Base-by-base conservation (phyloP, 1,284 basidiomycete species). In the Blastosporella zonata region DNA sequence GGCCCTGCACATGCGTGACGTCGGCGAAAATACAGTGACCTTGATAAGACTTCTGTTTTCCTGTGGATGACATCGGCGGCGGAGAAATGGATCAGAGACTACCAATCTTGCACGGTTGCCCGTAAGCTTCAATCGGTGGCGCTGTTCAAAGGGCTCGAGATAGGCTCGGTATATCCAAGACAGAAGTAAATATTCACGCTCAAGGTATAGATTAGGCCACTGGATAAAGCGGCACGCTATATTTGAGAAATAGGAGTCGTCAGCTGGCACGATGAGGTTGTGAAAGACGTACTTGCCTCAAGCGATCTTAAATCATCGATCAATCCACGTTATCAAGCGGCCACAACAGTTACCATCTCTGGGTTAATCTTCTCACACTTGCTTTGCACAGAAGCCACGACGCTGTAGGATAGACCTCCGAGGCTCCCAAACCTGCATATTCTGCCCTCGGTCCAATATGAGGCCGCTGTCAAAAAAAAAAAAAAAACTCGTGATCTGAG, bases 331-430 rank as follows among this genome's bases (percentile, higher is more conserved):
- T 33, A 36, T 31, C 29, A 27, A 42, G 18, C 34, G 42, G 15
- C 38, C 47, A 22, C 27, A 37, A 49, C 44, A 27, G 18, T 21
- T 43, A 17, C 42, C 37, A 43, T 45, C 25, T 20, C 6, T 20
- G 27, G 17, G 31, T 31, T 33, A 40, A 38, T 37, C 23, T 45
- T 47, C 45, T 49, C 47, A 49, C 42, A 44, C 27, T 36, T 44
- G 33, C 20, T 13, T 43, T 37, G 15, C 33, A 12, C 28, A 22
- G 17, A 15, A 45, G 20, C 20, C 15, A 20, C 13, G 29, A 38
- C 41, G 40, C 39, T 13, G 28, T 18, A 39, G 39, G 22, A 25
- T 29, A 15, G 33, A 10, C 13, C 15, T 22, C 43, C 13, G 21
- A 43, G 38, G 28, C 28, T 18, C 5, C 13, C 10, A 18, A 35